Conservation (phyloP, 1,284 basidiomycete species). For the Thelephora terrestris region DNA sequence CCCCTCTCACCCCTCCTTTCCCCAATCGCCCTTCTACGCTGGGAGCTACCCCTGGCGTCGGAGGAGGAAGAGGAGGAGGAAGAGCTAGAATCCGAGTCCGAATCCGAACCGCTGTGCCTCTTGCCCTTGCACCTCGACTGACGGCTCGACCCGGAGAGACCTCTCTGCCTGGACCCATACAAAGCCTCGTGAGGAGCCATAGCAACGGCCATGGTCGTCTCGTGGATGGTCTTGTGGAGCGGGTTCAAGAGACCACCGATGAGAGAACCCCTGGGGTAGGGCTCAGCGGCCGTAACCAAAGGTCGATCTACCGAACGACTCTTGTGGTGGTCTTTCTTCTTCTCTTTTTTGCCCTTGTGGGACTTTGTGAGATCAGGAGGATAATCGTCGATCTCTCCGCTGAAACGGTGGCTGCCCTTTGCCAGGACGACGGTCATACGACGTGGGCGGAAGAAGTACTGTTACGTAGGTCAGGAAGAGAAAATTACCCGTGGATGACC, state of each 20-base stretch:
- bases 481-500: background rate
- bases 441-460: conserved; percentile 30
- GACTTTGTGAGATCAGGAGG: conserved; percentile 11
- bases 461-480: background rate
- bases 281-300: too few species aligned
- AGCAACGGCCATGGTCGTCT: background rate
- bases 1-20: background rate
- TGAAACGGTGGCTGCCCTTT: conserved; percentile 20
- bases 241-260: background rate
- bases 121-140: too few species aligned
- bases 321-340: background rate
- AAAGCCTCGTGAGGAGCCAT: background rate
- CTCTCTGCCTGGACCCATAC: background rate
- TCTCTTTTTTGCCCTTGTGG: background rate
- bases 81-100: too few species aligned
- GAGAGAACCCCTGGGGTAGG: too few species aligned
- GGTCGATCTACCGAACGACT: too few species aligned
- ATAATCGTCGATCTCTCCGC: conserved; percentile 10
- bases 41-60: background rate
- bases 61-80: too few species aligned
- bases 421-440: conserved; percentile 26
- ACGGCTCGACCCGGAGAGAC: too few species aligned
- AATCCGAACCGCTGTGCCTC: too few species aligned
- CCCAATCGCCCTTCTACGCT: background rate
- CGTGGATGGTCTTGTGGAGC: conserved; percentile 1